Conservation (phyloP, 768 basidiomycete genomes). For the Amanita polypyramis region DNA sequence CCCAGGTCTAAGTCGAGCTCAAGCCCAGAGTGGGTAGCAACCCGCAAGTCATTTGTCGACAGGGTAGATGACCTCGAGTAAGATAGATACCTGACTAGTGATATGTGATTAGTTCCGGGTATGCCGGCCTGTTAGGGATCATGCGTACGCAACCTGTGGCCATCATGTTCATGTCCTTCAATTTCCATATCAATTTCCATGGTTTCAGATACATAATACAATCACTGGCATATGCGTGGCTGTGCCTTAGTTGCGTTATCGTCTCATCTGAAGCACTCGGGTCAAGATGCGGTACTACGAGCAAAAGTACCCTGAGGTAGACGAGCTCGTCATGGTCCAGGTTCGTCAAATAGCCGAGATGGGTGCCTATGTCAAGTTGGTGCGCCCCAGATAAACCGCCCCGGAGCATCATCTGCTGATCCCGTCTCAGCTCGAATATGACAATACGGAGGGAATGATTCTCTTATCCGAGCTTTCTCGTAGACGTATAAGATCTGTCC, state of each 20-base stretch:
- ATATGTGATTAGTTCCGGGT: background rate
- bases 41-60: background rate
- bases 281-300: conserved; percentile 80
- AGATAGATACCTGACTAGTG: background rate
- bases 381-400: conserved; percentile 25
- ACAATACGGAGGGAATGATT: conserved; percentile 99
- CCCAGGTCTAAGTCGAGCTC: background rate
- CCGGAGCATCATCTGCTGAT: background rate
- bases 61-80: background rate
- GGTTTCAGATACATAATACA: too few species aligned
- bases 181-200: too few species aligned
- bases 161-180: too few species aligned
- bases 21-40: background rate
- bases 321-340: conserved; percentile 99
- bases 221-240: background rate
- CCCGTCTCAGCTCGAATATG: conserved; percentile 81
- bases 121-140: too few species aligned
- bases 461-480: conserved; percentile 95
- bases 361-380: conserved; percentile 98
- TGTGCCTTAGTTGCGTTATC: background rate
- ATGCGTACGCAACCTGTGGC: too few species aligned
- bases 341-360: conserved; percentile 99
- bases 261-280: conserved; percentile 1
- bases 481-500: conserved; percentile 92
- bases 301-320: conserved; percentile 90